phyloP scores from a whole-genome alignment of 73 alveolate species.

The Breviolum minutum region DNA sequence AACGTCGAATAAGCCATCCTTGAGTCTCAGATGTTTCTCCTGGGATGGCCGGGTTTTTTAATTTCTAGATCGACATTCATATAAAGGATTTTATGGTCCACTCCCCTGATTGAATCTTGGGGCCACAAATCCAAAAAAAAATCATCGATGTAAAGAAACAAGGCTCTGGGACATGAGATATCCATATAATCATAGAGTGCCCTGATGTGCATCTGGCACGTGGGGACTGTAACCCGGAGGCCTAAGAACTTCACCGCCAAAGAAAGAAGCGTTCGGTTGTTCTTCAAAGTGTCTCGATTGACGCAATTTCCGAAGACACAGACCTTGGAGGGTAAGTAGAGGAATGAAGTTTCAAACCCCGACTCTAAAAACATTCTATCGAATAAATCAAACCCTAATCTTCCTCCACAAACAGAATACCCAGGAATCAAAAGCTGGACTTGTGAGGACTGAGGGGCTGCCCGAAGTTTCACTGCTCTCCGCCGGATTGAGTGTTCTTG shows the following conservation, averaged over 20 bases:
- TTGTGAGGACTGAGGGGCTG: background rate
- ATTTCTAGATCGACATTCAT: too few relatives aligned
- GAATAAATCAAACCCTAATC: background rate
- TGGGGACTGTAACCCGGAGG: background rate
- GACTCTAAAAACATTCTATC: too few relatives aligned
- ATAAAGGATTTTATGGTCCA: background rate
- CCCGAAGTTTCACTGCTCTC: background rate
- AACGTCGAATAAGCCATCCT: conserved; percentile 9
- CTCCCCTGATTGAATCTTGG: background rate
- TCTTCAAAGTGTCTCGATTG: background rate
- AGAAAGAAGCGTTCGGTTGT: background rate
- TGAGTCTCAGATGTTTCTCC: background rate
- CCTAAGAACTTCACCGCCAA: background rate
- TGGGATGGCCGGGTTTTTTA: background rate
- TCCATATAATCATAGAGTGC: background rate
- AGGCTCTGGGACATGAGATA: background rate
- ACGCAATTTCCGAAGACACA: background rate
- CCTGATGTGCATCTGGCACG: background rate
- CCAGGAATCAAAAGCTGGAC: background rate
- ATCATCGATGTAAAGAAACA: background rate
- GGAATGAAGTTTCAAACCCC: background rate
- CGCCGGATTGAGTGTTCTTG: background rate
- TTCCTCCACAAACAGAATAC: background rate
- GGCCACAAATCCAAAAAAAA: background rate
- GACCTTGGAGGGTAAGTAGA: background rate